Conservation (phyloP, 352 stramenopile genomes). For the Plasmopara viticola region DNA sequence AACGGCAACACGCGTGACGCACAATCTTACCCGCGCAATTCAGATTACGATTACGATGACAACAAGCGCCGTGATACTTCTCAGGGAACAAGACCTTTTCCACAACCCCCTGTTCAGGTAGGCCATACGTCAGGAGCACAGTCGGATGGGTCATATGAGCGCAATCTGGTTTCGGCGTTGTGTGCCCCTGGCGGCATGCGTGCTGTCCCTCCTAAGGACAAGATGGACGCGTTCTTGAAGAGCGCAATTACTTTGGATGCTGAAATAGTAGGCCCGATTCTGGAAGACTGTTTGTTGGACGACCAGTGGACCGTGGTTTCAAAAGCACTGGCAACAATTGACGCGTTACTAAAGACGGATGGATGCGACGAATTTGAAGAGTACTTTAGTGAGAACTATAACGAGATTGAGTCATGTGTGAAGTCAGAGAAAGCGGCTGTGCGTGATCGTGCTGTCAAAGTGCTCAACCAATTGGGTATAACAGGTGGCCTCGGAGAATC, state of each 20-base stretch:
- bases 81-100: conserved; percentile 16
- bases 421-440: conserved; percentile 76
- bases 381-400: conserved; percentile 78
- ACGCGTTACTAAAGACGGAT: conserved; percentile 71
- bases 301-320: conserved; percentile 87
- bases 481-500: conserved; percentile 25
- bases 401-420: conserved; percentile 64
- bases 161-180: conserved; percentile 88
- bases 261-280: conserved; percentile 90
- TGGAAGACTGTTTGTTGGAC: conserved; percentile 91
- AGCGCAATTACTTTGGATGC: conserved; percentile 87
- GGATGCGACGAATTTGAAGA: conserved; percentile 81
- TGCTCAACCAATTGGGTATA: conserved; percentile 55
- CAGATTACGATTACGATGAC: conserved; percentile 58
- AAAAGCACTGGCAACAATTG: conserved; percentile 93
- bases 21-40: conserved; percentile 32
- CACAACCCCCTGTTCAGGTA: conserved; percentile 25
- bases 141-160: conserved; percentile 89
- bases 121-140: conserved; percentile 69
- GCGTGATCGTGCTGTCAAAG: conserved; percentile 69
- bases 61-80: conserved; percentile 29
- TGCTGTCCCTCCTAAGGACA: conserved; percentile 91
- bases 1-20: conserved; percentile 29
- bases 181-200: conserved; percentile 93
- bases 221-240: conserved; percentile 89